Percentiles rank a stretch among this genome's conserved stretches.
Evolutionary conservation across 1,284 basidiomycete species (phyloP).

Genomic region (Ganoderma leucocontextum): DNA sequence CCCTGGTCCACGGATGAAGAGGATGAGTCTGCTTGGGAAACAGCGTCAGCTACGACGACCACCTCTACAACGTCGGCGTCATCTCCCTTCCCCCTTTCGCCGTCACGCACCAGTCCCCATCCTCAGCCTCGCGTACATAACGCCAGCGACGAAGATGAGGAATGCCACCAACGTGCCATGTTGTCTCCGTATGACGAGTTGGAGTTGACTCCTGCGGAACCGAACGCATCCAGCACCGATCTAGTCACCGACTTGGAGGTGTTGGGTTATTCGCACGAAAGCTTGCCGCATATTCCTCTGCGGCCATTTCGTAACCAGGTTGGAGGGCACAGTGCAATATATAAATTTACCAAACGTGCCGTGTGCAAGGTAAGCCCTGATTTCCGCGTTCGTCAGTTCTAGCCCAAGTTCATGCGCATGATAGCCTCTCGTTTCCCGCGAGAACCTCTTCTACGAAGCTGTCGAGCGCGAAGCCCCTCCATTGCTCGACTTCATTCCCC

Average conservation of each 20-base stretch:
- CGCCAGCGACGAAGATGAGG: constrained; percentile 49
- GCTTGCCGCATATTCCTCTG: constrained; percentile 90
- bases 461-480: constrained; percentile 94
- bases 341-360: constrained; percentile 97
- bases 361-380: constrained; percentile 89
- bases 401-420: neutral
- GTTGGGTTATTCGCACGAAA: constrained; percentile 57
- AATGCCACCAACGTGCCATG: constrained; percentile 37
- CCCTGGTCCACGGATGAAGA: constrained; percentile 77
- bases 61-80: constrained; percentile 62
- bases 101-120: constrained; percentile 39
- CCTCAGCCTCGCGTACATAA: constrained; percentile 41
- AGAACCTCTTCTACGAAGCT: constrained; percentile 98
- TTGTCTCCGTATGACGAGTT: constrained; percentile 38
- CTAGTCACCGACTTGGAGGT: constrained; percentile 26
- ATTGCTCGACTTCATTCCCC: constrained; percentile 91
- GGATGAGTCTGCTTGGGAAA: constrained; percentile 79
- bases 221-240: constrained; percentile 20
- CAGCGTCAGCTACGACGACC: constrained; percentile 67
- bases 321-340: constrained; percentile 96
- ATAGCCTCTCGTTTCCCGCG: constrained; percentile 95
- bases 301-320: constrained; percentile 98
- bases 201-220: constrained; percentile 38
- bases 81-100: constrained; percentile 48
- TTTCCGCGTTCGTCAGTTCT: constrained; percentile 18